Evolutionary conservation across 1,139 yeast genomes (phyloP).

Genomic region (Candida sanyaensis): DNA sequence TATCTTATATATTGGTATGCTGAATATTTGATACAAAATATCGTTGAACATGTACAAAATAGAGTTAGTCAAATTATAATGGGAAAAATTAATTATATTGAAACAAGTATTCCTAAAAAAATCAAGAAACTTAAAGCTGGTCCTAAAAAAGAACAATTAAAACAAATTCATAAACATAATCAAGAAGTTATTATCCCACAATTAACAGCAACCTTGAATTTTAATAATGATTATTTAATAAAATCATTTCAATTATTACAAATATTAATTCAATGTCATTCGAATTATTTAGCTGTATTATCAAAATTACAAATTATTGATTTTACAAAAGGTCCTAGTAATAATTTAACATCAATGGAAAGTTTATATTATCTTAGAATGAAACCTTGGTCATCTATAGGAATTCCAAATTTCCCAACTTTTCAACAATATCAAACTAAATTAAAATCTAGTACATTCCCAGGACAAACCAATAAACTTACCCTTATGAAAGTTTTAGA

Average conservation of each 20-base stretch:
- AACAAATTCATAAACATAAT: conserved; percentile 21
- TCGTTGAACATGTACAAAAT: conserved; percentile 51
- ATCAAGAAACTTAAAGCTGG: conserved; percentile 52
- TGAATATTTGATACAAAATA: conserved; percentile 50
- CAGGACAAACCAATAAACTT: conserved; percentile 8
- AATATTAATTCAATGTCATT: conserved; percentile 28
- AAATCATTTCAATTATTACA: conserved; percentile 42
- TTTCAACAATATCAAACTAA: conserved; percentile 33
- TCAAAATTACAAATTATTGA: conserved; percentile 26
- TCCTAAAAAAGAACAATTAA: conserved; percentile 38
- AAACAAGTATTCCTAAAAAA: conserved; percentile 41
- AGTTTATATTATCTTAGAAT: conserved; percentile 66
- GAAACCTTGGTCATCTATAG: conserved; percentile 83
- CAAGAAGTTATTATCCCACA: conserved; percentile 25
- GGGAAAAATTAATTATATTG: conserved; percentile 34
- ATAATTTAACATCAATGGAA: conserved; percentile 45
- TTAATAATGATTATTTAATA: conserved; percentile 22
- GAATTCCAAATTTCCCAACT: conserved; percentile 68
- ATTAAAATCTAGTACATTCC: conserved; percentile 6
- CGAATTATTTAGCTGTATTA: conserved; percentile 23
- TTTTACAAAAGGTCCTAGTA: conserved; percentile 36
- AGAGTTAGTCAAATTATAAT: conserved; percentile 39
- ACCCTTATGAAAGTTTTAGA: conserved; percentile 14
- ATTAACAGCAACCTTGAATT: conserved; percentile 18
- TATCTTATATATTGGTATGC: conserved; percentile 70